A percentile compares a stretch with the other conserved stretches of the same genome.
Conservation (phyloP, 108 stramenopile genomes). For the Hondaea fermentalgiana region DNA sequence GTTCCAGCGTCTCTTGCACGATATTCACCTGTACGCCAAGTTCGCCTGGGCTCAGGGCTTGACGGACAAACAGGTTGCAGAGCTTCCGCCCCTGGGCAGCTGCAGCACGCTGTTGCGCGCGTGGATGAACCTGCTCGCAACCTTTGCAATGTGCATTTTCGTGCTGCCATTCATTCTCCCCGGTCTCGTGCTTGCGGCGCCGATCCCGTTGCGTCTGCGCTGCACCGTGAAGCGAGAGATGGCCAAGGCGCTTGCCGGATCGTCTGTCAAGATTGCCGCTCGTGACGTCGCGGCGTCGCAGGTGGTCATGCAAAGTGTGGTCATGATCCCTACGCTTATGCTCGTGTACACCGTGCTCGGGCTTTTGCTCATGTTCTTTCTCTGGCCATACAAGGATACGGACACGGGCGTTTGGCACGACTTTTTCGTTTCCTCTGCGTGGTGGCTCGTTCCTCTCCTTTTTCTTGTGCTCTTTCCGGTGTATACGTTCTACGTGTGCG, state of each 20-base stretch:
- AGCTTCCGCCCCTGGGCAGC: neutral
- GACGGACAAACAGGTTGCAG: neutral
- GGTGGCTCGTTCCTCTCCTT: neutral
- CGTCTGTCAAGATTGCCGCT: neutral
- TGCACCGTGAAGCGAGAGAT: neutral
- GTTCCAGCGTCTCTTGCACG: neutral
- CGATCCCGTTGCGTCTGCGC: neutral
- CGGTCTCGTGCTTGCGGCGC: neutral
- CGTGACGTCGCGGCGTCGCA: neutral
- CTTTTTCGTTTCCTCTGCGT: neutral
- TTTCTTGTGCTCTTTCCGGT: neutral
- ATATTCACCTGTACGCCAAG: neutral
- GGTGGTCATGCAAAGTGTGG: neutral
- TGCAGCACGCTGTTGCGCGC: neutral
- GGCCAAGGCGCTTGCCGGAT: constrained; percentile 14
- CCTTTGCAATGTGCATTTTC: neutral
- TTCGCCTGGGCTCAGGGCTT: neutral
- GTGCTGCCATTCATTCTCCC: neutral
- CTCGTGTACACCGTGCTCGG: neutral
- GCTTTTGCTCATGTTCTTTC: neutral
- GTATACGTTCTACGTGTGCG: neutral
- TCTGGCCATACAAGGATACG: constrained; percentile 9
- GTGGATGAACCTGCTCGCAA: neutral
- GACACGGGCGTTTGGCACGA: neutral
- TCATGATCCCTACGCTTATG: neutral